Percentiles rank a stretch among this genome's conserved stretches.
Evolutionary conservation across 164 flowering plant species (phyloP).

Genomic region (Stephania japonica): DNA sequence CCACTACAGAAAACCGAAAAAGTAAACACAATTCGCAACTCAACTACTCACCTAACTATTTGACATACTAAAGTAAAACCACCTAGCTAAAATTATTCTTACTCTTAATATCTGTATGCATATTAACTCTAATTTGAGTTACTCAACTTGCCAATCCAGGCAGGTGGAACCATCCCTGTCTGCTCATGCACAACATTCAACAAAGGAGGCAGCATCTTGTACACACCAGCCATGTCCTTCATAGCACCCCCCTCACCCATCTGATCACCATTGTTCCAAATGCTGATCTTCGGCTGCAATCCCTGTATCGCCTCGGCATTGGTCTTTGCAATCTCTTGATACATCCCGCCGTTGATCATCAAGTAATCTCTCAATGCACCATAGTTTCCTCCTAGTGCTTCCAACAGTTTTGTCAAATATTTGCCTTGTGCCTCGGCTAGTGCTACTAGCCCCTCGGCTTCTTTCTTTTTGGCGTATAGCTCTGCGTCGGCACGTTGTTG

Average conservation of each 20-base stretch:
- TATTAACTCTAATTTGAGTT: not conserved
- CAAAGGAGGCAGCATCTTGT: constrained; percentile 28
- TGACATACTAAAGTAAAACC: too few relatives aligned
- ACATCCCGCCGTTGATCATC: constrained; percentile 33
- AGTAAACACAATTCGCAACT: too few relatives aligned
- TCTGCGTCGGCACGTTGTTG: constrained; percentile 30
- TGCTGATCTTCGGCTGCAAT: constrained; percentile 34
- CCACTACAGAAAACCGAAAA: too few relatives aligned
- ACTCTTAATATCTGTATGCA: not conserved
- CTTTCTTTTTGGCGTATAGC: constrained; percentile 28
- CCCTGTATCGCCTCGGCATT: constrained; percentile 33
- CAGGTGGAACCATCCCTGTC: constrained; percentile 35
- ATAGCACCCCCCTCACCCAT: constrained; percentile 13
- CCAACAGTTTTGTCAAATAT: constrained; percentile 20
- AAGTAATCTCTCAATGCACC: constrained; percentile 32
- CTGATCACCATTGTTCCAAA: constrained; percentile 21
- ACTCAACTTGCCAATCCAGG: constrained; percentile 21
- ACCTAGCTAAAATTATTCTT: too few relatives aligned
- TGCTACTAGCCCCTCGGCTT: constrained; percentile 26
- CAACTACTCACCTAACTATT: too few relatives aligned
- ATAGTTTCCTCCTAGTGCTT: constrained; percentile 26
- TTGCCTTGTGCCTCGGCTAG: constrained; percentile 24
- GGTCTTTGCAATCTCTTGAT: constrained; percentile 32
- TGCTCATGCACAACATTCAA: constrained; percentile 33
- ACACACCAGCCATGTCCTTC: constrained; percentile 30